phyloP scores from a whole-genome alignment of 177 flowering plant species.

The Tripterygium wilfordii region DNA sequence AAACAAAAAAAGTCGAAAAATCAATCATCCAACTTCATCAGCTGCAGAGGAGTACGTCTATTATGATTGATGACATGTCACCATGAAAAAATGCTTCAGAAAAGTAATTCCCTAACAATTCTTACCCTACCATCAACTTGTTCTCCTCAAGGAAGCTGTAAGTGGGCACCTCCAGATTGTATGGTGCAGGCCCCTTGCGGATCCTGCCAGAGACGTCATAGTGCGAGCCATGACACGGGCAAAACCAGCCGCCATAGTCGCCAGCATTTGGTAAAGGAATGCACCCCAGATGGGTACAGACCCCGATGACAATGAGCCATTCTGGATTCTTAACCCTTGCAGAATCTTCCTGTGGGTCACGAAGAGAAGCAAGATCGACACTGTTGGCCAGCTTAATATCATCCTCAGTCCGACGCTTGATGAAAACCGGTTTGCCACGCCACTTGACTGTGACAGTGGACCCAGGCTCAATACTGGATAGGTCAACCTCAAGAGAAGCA shows the following conservation, averaged over 20 bases:
- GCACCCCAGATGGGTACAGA: conserved; percentile 69
- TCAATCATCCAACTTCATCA: no score
- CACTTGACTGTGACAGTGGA: conserved; percentile 65
- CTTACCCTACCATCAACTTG: conserved; percentile 47
- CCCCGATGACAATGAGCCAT: conserved; percentile 58
- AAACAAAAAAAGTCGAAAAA: background rate
- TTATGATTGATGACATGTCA: conserved; percentile 3
- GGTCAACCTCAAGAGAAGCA: conserved; percentile 70
- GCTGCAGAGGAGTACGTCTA: conserved; percentile 4
- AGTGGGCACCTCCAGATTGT: conserved; percentile 56
- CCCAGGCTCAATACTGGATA: conserved; percentile 65
- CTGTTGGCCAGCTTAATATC: conserved; percentile 57
- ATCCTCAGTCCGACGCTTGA: conserved; percentile 56
- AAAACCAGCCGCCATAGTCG: conserved; percentile 70
- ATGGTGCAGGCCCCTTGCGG: conserved; percentile 73
- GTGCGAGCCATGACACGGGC: conserved; percentile 78
- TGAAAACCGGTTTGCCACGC: conserved; percentile 73
- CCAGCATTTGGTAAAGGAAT: conserved; percentile 73
- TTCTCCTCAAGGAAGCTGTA: conserved; percentile 54
- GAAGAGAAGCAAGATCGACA: conserved; percentile 44
- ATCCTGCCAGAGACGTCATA: conserved; percentile 69
- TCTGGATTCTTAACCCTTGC: conserved; percentile 65
- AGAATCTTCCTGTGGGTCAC: conserved; percentile 56
- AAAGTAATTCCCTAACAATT: background rate
- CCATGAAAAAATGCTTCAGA: background rate